Percentiles rank a stretch among this genome's conserved stretches.
Conservation (phyloP, 805 yeast species). For the Ogataea ganodermae region DNA sequence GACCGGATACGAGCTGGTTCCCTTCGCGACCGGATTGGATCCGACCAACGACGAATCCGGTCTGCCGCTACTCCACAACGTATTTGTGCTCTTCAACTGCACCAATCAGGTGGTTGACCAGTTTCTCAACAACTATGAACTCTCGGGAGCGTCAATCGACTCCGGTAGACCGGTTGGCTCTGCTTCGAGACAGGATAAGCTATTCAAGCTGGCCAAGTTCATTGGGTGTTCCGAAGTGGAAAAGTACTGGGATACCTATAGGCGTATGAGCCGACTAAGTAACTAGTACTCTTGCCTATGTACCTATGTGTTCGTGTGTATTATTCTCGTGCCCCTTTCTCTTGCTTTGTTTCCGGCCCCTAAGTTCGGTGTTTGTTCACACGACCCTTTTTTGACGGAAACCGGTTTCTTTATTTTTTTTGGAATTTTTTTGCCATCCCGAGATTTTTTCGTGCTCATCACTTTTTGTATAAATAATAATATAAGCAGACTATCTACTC, state of each 20-base stretch:
- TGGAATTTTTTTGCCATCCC: not conserved
- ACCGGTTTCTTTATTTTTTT: not conserved
- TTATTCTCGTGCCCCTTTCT: not conserved
- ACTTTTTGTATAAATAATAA: not conserved
- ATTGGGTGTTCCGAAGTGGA: slow-evolving; percentile 36
- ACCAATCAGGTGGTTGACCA: slow-evolving; percentile 22
- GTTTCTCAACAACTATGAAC: slow-evolving; percentile 24
- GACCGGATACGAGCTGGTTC: slow-evolving; percentile 31
- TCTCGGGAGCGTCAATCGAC: slow-evolving; percentile 10
- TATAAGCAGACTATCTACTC: not conserved
- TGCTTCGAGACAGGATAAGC: slow-evolving; percentile 22
- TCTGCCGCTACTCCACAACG: slow-evolving; percentile 29
- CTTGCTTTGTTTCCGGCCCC: not conserved
- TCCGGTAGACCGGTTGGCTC: slow-evolving; percentile 10
- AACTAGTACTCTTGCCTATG: not conserved
- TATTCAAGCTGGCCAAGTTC: slow-evolving; percentile 31
- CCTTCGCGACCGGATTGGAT: slow-evolving; percentile 28
- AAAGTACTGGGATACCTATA: slow-evolving; percentile 31
- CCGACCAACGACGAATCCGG: slow-evolving; percentile 26
- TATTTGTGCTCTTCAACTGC: slow-evolving; percentile 29
- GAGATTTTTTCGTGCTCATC: not conserved
- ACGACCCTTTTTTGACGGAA: not conserved
- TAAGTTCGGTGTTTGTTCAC: not conserved
- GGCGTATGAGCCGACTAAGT: slow-evolving; percentile 10
- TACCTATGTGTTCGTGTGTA: not conserved